phyloP scores from a whole-genome alignment of 1,284 basidiomycete genomes.

The Termitomyces sp. region DNA sequence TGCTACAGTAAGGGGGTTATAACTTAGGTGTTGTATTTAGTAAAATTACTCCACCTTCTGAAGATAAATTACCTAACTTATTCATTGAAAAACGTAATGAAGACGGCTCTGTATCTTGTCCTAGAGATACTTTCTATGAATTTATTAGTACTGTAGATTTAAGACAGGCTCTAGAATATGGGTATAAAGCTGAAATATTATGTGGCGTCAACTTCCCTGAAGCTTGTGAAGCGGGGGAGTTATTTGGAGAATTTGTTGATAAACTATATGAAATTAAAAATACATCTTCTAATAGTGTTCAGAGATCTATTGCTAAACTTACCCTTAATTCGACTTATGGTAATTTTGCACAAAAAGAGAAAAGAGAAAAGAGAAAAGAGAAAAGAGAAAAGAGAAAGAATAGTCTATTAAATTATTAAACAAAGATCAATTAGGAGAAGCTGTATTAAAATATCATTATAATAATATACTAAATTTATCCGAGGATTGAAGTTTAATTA shows the following conservation, averaged over 20 bases:
- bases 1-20: no score
- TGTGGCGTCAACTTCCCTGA: background rate
- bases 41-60: background rate
- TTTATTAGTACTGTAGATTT: background rate
- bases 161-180: background rate
- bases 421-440: background rate
- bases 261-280: background rate
- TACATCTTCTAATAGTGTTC: background rate
- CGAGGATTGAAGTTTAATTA: background rate
- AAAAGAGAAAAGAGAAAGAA: background rate
- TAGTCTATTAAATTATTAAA: no score
- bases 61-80: background rate
- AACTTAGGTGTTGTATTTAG: background rate
- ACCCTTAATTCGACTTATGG: background rate
- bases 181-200: background rate
- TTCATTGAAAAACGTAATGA: background rate
- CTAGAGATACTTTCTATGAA: background rate
- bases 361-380: background rate
- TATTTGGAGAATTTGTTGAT: background rate
- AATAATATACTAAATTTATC: background rate
- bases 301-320: background rate
- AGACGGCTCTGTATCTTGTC: background rate
- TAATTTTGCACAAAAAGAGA: background rate
- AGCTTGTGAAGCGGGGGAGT: background rate
- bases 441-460: background rate